Percentiles rank a stretch among this genome's conserved stretches.
phyloP scores from a whole-genome alignment of 2,329 filamentous ascomycete species.

The Microcyclospora tardicrescens region DNA sequence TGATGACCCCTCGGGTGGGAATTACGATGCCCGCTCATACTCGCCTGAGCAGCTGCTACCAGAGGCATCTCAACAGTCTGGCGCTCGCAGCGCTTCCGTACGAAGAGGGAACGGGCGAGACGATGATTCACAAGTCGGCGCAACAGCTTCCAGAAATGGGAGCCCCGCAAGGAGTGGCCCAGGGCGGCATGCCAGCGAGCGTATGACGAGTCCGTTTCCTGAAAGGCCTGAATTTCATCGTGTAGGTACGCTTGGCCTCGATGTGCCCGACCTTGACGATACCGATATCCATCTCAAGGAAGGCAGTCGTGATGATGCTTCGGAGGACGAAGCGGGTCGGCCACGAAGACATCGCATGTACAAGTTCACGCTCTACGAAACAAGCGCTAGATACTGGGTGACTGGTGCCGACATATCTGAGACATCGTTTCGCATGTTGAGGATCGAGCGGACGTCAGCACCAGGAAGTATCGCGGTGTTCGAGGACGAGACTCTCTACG shows the following conservation, averaged over 20 bases:
- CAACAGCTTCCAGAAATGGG: not conserved
- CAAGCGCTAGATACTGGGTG: slow-evolving; percentile 82
- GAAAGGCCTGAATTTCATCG: slow-evolving; percentile 14
- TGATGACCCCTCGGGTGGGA: slow-evolving; percentile 14
- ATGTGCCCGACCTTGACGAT: slow-evolving; percentile 9
- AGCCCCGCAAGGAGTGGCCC: slow-evolving; percentile 1
- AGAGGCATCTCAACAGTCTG: not conserved
- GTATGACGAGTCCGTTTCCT: slow-evolving; percentile 5
- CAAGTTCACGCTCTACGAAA: slow-evolving; percentile 96
- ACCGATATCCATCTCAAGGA: slow-evolving; percentile 11
- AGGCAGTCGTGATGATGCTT: slow-evolving; percentile 2
- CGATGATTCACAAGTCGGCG: not conserved
- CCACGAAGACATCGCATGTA: slow-evolving; percentile 50
- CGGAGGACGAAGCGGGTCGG: slow-evolving; percentile 4
- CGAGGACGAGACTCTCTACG: slow-evolving; percentile 93
- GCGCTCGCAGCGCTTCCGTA: slow-evolving; percentile 3
- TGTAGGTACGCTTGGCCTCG: slow-evolving; percentile 16
- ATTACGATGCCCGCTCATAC: slow-evolving; percentile 13
- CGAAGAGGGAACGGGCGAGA: not conserved
- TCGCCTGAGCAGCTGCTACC: slow-evolving; percentile 8
- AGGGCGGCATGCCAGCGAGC: slow-evolving; percentile 5
- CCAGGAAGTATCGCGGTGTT: slow-evolving; percentile 67
- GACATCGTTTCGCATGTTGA: slow-evolving; percentile 76
- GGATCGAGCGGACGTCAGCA: slow-evolving; percentile 82
- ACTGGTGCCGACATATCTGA: slow-evolving; percentile 87